A percentile compares a stretch with the other conserved stretches of the same genome.
phyloP scores from a whole-genome alignment of 345 rosid genomes.

The Balakata baccata region DNA sequence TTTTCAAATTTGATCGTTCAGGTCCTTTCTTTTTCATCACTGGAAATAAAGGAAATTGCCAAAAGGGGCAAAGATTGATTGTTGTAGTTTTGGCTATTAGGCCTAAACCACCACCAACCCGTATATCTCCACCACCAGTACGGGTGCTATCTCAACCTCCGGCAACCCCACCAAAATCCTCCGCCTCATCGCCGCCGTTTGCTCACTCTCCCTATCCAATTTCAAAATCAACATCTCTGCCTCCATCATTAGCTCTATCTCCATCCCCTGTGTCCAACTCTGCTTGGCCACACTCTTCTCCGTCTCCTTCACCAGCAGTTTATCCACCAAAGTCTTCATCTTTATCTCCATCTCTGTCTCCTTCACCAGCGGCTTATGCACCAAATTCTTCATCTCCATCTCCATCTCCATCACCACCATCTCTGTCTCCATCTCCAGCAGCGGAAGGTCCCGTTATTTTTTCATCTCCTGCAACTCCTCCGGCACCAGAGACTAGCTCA shows the following conservation, averaged over 20 bases:
- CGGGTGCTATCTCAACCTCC: too few relatives aligned
- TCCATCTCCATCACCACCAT: too few relatives aligned
- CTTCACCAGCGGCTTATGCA: neutral
- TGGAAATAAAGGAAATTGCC: constrained; percentile 49
- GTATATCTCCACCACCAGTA: neutral
- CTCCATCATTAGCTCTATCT: neutral
- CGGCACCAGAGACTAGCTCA: too few relatives aligned
- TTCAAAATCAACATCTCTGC: neutral
- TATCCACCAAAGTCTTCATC: constrained; percentile 3
- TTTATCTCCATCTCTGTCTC: constrained; percentile 9
- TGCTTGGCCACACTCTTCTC: constrained; percentile 6
- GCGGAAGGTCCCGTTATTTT: neutral
- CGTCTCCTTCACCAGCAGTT: neutral
- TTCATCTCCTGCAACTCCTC: neutral
- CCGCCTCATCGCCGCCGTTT: neutral
- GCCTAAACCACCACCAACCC: neutral
- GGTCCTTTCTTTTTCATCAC: constrained; percentile 62
- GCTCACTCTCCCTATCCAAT: constrained; percentile 5
- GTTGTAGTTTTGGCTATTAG: constrained; percentile 44
- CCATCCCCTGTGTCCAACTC: constrained; percentile 2
- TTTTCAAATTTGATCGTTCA: constrained; percentile 35
- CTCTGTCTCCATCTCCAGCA: neutral
- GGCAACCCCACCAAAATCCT: neutral
- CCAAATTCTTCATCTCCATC: neutral
- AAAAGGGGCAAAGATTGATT: constrained; percentile 52